phyloP scores from a whole-genome alignment of 805 yeast species.

The Kurtzmaniella cleridarum region DNA sequence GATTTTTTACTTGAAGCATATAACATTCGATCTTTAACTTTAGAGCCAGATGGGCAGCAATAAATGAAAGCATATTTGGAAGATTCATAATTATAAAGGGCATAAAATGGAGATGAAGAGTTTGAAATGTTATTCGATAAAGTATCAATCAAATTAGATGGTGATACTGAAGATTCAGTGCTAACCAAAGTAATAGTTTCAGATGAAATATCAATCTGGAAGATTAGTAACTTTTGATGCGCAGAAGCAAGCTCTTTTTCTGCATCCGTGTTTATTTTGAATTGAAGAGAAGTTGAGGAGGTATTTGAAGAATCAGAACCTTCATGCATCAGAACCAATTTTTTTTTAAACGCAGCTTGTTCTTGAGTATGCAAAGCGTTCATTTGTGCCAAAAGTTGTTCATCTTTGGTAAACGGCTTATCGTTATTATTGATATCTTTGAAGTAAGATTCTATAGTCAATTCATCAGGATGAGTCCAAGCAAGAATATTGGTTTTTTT shows the following conservation, averaged over 20 bases:
- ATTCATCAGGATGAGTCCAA: slow-evolving; percentile 54
- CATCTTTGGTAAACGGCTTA: slow-evolving; percentile 56
- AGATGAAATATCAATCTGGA: slow-evolving; percentile 42
- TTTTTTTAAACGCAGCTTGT: slow-evolving; percentile 21
- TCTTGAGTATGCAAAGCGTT: slow-evolving; percentile 28
- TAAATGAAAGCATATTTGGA: slow-evolving; percentile 57
- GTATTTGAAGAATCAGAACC: background rate
- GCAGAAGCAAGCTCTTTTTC: slow-evolving; percentile 19
- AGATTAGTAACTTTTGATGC: slow-evolving; percentile 34
- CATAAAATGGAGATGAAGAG: slow-evolving; percentile 43
- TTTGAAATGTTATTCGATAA: slow-evolving; percentile 7
- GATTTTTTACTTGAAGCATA: slow-evolving; percentile 79
- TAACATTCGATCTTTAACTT: slow-evolving; percentile 86
- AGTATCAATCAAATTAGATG: slow-evolving; percentile 17
- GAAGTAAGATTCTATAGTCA: slow-evolving; percentile 44
- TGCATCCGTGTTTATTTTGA: slow-evolving; percentile 21
- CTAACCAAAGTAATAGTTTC: slow-evolving; percentile 37
- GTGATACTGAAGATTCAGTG: slow-evolving; percentile 10
- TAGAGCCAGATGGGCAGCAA: slow-evolving; percentile 86
- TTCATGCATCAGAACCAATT: slow-evolving; percentile 32
- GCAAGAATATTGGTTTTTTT: slow-evolving; percentile 35
- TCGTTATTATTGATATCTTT: slow-evolving; percentile 16
- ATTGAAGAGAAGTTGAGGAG: slow-evolving; percentile 14
- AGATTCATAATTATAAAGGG: slow-evolving; percentile 41
- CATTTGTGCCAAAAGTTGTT: slow-evolving; percentile 44